phyloP scores from a whole-genome alignment of 2,329 filamentous ascomycete species.

The Sporothrix pseudoabietina region DNA sequence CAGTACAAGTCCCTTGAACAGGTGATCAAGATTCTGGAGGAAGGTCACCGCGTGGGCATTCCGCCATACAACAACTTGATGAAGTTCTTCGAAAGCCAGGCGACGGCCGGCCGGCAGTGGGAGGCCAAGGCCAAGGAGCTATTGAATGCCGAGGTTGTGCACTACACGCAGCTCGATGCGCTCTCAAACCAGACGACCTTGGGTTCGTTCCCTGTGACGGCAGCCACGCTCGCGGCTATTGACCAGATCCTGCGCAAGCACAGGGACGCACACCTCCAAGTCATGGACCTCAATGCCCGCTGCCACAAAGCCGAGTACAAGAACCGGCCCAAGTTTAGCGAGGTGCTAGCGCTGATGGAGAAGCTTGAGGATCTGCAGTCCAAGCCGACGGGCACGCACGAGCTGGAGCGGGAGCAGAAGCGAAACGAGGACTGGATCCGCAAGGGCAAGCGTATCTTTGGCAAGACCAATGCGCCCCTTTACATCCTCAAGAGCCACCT shows the following conservation, averaged over 20 bases:
- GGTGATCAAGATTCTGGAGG: conserved; percentile 75
- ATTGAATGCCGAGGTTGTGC: conserved; percentile 85
- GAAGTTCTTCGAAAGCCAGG: conserved; percentile 72
- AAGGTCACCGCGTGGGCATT: conserved; percentile 76
- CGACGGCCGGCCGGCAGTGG: conserved; percentile 79
- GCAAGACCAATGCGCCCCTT: conserved; percentile 94
- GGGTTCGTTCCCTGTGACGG: conserved; percentile 74
- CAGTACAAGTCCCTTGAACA: conserved; percentile 73
- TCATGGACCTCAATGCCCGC: conserved; percentile 76
- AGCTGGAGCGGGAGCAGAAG: conserved; percentile 91
- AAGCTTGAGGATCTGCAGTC: conserved; percentile 86
- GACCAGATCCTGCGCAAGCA: conserved; percentile 95
- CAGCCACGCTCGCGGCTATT: conserved; percentile 76
- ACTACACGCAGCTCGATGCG: conserved; percentile 93
- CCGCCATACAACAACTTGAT: conserved; percentile 79
- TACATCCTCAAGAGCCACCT: conserved; percentile 95
- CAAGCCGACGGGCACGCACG: conserved; percentile 85
- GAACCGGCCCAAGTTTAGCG: conserved; percentile 81
- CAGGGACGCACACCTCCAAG: conserved; percentile 87
- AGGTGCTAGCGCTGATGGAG: conserved; percentile 88
- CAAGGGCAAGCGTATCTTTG: conserved; percentile 94
- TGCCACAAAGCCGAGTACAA: conserved; percentile 74
- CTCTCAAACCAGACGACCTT: conserved; percentile 77
- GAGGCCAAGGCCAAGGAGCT: conserved; percentile 90
- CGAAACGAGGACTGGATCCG: conserved; percentile 99